Percentiles rank a stretch among this genome's conserved stretches.
Conservation (phyloP, 139 green algal species). For the Picochlorum sp. region DNA sequence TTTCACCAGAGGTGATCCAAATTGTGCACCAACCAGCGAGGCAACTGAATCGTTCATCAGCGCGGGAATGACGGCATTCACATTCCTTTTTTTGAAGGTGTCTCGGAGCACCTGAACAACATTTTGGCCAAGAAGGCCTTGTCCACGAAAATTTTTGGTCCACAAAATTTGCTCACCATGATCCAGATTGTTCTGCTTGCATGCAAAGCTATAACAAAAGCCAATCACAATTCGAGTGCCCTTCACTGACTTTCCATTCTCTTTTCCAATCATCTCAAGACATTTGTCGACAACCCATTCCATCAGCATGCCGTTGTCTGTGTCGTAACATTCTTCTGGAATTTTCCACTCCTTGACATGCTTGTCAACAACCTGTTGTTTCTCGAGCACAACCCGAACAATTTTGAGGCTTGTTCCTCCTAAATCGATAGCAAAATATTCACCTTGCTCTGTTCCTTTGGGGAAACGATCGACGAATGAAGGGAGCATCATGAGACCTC, state of each 20-base stretch:
- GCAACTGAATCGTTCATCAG: constrained; percentile 81
- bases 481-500: constrained; percentile 40
- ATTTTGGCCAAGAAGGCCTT: constrained; percentile 42
- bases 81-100: constrained; percentile 22
- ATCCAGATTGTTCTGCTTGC: constrained; percentile 68
- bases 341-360: constrained; percentile 13
- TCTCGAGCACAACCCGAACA: constrained; percentile 39
- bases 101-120: constrained; percentile 37
- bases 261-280: constrained; percentile 12
- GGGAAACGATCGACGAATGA: constrained; percentile 45
- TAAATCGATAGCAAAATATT: constrained; percentile 76
- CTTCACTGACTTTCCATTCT: not conserved
- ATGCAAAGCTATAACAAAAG: constrained; percentile 89
- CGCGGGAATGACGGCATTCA: constrained; percentile 32
- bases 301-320: constrained; percentile 17
- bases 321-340: constrained; percentile 23
- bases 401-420: constrained; percentile 85
- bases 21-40: constrained; percentile 50
- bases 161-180: constrained; percentile 70
- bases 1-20: constrained; percentile 48
- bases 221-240: constrained; percentile 47
- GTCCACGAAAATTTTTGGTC: constrained; percentile 65
- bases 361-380: constrained; percentile 25
- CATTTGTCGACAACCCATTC: constrained; percentile 16
- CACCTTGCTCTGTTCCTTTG: constrained; percentile 53